Conservation (phyloP, 1,284 basidiomycete genomes). For the Kwoniella shivajii region DNA sequence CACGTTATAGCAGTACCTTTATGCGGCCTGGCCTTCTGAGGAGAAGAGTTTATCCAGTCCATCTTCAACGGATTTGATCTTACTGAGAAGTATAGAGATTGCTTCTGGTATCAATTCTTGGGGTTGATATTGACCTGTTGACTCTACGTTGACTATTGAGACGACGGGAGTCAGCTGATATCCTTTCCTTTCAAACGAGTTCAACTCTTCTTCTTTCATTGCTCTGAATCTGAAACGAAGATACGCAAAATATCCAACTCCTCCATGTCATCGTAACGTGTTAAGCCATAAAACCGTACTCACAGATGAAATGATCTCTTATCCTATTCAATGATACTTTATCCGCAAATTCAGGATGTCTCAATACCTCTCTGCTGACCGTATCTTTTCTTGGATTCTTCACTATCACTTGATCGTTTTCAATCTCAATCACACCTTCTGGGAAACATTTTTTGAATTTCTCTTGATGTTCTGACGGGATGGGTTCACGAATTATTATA, state of each 20-base stretch:
- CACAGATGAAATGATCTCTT: slow-evolving; percentile 92
- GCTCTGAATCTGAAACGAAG: not conserved
- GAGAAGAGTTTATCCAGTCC: slow-evolving; percentile 49
- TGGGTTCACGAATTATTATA: slow-evolving; percentile 74
- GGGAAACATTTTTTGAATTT: slow-evolving; percentile 90
- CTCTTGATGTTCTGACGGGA: slow-evolving; percentile 62
- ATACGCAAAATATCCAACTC: too few relatives aligned
- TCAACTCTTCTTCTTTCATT: too few relatives aligned
- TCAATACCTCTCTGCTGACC: slow-evolving; percentile 87
- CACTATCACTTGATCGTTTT: slow-evolving; percentile 62
- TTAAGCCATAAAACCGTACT: too few relatives aligned
- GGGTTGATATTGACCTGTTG: slow-evolving; percentile 83
- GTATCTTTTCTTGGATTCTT: slow-evolving; percentile 74
- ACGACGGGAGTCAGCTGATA: not conserved
- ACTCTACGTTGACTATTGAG: slow-evolving; percentile 82
- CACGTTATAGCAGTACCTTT: too few relatives aligned
- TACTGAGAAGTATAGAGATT: slow-evolving; percentile 77
- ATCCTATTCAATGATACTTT: slow-evolving; percentile 82
- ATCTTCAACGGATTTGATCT: slow-evolving; percentile 61
- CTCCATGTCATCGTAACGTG: too few relatives aligned
- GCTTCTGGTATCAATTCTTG: slow-evolving; percentile 83
- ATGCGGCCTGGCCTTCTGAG: slow-evolving; percentile 21
- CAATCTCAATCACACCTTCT: slow-evolving; percentile 79
- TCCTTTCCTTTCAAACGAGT: not conserved
- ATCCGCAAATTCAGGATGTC: slow-evolving; percentile 88